phyloP scores from a whole-genome alignment of 2,329 filamentous ascomycete species.

The Geosmithia morbida region DNA sequence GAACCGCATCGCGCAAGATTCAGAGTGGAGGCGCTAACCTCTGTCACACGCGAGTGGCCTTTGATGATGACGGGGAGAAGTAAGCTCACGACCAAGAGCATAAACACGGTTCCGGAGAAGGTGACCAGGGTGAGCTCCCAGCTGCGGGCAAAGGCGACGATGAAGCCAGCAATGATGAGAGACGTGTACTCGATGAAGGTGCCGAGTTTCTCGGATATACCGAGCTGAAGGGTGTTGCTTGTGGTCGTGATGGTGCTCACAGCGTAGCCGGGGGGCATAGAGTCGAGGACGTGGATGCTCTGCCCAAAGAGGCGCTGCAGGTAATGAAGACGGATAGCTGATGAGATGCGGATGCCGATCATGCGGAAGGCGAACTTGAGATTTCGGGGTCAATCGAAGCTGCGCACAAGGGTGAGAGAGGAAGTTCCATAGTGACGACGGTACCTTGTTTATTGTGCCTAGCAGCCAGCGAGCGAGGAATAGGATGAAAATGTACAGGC shows the following conservation, averaged over 20 bases:
- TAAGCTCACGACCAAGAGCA: constrained; percentile 29
- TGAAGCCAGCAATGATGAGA: constrained; percentile 34
- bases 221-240: constrained; percentile 48
- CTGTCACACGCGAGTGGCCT: constrained; percentile 20
- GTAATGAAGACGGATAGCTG: constrained; percentile 48
- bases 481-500: constrained; percentile 54
- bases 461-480: constrained; percentile 53
- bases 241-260: constrained; percentile 49
- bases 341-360: constrained; percentile 46
- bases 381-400: neutral
- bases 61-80: constrained; percentile 43
- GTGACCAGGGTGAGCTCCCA: constrained; percentile 48
- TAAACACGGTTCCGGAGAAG: constrained; percentile 39
- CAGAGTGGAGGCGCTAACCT: constrained; percentile 6
- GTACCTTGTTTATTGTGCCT: constrained; percentile 44
- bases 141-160: constrained; percentile 40
- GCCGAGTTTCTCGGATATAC: constrained; percentile 49
- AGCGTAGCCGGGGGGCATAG: constrained; percentile 45
- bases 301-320: constrained; percentile 49
- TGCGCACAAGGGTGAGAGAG: too few species aligned
- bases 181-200: constrained; percentile 40
- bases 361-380: constrained; percentile 41
- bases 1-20: neutral
- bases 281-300: constrained; percentile 54
- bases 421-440: constrained; percentile 1